Conservation (phyloP, 2,329 filamentous ascomycete species). For the Cryphonectria carpinicola region DNA sequence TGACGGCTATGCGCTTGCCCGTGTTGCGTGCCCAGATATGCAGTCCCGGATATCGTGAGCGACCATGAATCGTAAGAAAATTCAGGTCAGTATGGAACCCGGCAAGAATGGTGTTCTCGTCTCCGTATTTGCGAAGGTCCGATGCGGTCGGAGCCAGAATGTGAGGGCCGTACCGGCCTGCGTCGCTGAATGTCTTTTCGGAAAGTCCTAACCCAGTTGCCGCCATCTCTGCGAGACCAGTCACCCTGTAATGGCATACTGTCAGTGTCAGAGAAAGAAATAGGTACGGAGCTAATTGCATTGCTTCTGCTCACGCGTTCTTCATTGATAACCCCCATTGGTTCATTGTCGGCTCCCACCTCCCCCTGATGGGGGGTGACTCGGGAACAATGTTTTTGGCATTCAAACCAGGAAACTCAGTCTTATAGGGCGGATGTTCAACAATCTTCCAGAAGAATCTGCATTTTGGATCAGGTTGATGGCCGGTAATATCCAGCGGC, state of each 20-base stretch:
- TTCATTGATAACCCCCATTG: conserved; percentile 65
- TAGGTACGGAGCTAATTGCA: background rate
- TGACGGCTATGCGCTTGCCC: conserved; percentile 60
- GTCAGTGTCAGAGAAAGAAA: conserved; percentile 2
- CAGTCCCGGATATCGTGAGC: conserved; percentile 63
- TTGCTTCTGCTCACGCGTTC: conserved; percentile 50
- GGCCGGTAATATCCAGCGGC: conserved; percentile 60
- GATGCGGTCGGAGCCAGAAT: conserved; percentile 65
- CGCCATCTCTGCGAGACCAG: conserved; percentile 61
- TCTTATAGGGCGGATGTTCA: conserved; percentile 56
- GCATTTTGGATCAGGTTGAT: conserved; percentile 64
- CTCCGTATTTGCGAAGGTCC: conserved; percentile 57
- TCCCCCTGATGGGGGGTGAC: conserved; percentile 50
- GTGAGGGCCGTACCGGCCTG: conserved; percentile 62
- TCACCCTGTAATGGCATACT: conserved; percentile 46
- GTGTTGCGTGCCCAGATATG: conserved; percentile 69
- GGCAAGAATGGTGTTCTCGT: conserved; percentile 61
- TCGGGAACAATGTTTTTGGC: conserved; percentile 58
- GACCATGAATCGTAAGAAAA: conserved; percentile 67
- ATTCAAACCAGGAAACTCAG: conserved; percentile 59
- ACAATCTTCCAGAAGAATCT: conserved; percentile 67
- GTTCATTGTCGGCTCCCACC: conserved; percentile 60
- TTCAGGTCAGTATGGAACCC: conserved; percentile 69
- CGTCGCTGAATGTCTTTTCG: conserved; percentile 55
- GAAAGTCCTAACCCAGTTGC: conserved; percentile 60